Percentiles rank a stretch among this genome's conserved stretches.
Evolutionary conservation across 768 basidiomycete genomes (phyloP).

Genomic region (Tulasnella sp.): DNA sequence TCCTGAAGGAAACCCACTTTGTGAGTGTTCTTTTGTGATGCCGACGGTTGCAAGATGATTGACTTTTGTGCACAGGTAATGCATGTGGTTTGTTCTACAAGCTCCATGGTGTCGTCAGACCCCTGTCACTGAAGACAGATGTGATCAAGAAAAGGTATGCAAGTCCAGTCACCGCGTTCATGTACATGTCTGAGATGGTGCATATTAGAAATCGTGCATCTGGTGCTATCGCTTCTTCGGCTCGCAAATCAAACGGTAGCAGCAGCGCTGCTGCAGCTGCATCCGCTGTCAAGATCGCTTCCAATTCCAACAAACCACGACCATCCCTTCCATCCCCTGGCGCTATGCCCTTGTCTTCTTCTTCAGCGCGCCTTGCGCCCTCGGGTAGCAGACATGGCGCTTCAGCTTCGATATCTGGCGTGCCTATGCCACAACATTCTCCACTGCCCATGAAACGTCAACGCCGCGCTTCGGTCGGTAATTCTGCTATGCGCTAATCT

Average conservation of each 20-base stretch:
- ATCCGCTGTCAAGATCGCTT: neutral
- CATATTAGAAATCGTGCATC: constrained; percentile 6
- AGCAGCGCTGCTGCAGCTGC: constrained; percentile 2
- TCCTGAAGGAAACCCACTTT: constrained; percentile 84
- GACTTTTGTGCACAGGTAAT: constrained; percentile 41
- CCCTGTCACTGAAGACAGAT: constrained; percentile 90
- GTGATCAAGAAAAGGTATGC: constrained; percentile 87
- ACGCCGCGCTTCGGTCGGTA: constrained; percentile 12
- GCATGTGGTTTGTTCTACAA: constrained; percentile 93
- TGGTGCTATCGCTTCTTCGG: constrained; percentile 1
- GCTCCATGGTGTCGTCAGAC: constrained; percentile 89
- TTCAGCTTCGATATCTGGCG: no score
- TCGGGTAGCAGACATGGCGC: no score
- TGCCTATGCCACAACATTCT: neutral
- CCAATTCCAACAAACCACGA: neutral
- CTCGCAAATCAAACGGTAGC: constrained; percentile 10
- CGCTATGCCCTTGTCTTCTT: no score
- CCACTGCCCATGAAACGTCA: constrained; percentile 11
- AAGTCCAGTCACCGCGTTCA: neutral
- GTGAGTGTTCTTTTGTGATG: constrained; percentile 33
- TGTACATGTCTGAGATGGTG: neutral
- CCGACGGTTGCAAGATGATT: neutral
- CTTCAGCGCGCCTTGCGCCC: no score
- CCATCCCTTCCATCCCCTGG: neutral
- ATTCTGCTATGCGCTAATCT: neutral